Evolutionary conservation across 345 rosid genomes (phyloP), one percentile per base, ranked within the genome.

Genomic region (Acer campestre): DNA sequence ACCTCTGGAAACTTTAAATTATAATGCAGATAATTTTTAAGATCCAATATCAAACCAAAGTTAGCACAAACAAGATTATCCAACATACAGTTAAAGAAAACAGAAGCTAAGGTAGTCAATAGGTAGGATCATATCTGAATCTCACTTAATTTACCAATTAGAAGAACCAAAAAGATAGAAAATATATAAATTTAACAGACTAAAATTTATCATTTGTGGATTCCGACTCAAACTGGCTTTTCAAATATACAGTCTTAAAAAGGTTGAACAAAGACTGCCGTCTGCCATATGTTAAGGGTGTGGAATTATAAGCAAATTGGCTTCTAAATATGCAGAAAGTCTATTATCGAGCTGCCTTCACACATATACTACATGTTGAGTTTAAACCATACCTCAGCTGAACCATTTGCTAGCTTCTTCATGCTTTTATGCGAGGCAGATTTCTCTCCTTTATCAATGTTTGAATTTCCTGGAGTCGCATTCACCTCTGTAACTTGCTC

Each of bases 351-450:
- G 61, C 46, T 61, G n/a, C 18, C 59, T 35, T 31, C 14, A 64
- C 53, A 75, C n/a, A 44, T 25, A 10, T 62, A 40, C 2, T 46
- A 61, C 10, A 11, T 40, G 51, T 6, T 29, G 42, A 14, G n/a
- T 59, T 51, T 67, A 12, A 67, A 70, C 44, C 76, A 44, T 84
- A 91, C 98, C 95, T 88, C 90, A 49, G 81, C 89, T 48, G 94
- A 92, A 80, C 86, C 89, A 79, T 84, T 81, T 22, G 7, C 72
- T 64, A 88, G 81, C 74, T 81, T 86, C 81, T 88, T 89, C 61
- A 31, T 59, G 18, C 84, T 68, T 71, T 82, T 85, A 72, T 79
- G 70, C 23, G 40, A 70, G 23, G 86, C 77, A 77, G 89, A 88
- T 78, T 85, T 85, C 23, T 78, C 78, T 67, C 62, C 84, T 55